phyloP scores from a whole-genome alignment of 768 basidiomycete genomes.

The Sporobolomyces roseus region DNA sequence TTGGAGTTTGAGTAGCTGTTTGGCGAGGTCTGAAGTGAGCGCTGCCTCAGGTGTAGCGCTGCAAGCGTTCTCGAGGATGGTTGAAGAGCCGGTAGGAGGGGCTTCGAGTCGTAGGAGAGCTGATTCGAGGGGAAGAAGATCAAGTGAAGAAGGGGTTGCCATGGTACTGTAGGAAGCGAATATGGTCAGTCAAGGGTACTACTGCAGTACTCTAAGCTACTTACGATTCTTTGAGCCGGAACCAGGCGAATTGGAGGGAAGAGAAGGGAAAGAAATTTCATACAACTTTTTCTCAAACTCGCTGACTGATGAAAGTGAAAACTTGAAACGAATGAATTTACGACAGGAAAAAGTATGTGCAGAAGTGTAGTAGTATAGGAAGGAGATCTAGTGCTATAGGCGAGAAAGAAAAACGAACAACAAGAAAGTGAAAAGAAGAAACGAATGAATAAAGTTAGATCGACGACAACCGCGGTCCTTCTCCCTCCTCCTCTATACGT shows the following conservation, averaged over 20 bases:
- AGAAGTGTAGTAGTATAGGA: background rate
- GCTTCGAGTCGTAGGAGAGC: slow-evolving; percentile 22
- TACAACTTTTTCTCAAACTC: background rate
- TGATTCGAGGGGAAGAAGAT: slow-evolving; percentile 6
- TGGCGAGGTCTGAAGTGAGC: slow-evolving; percentile 12
- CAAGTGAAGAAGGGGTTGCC: background rate
- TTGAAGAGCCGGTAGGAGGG: background rate
- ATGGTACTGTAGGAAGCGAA: background rate
- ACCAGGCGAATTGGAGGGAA: background rate
- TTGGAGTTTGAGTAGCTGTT: slow-evolving; percentile 4
- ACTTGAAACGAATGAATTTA: background rate
- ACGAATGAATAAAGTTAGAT: background rate
- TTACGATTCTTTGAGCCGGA: background rate
- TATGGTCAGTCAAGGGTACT: background rate
- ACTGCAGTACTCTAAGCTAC: background rate
- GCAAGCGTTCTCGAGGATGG: slow-evolving; percentile 10
- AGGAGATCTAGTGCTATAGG: background rate
- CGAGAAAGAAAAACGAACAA: no score
- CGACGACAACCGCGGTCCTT: no score
- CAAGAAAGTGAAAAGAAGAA: background rate
- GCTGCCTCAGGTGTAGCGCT: slow-evolving; percentile 10
- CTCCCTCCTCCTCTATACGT: no score
- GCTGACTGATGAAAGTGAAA: background rate
- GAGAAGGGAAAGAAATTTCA: background rate
- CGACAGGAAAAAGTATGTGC: background rate